Evolutionary conservation across 1,284 basidiomycete genomes (phyloP), one percentile per base, ranked within the genome.

Genomic region (Trametes pubescens): DNA sequence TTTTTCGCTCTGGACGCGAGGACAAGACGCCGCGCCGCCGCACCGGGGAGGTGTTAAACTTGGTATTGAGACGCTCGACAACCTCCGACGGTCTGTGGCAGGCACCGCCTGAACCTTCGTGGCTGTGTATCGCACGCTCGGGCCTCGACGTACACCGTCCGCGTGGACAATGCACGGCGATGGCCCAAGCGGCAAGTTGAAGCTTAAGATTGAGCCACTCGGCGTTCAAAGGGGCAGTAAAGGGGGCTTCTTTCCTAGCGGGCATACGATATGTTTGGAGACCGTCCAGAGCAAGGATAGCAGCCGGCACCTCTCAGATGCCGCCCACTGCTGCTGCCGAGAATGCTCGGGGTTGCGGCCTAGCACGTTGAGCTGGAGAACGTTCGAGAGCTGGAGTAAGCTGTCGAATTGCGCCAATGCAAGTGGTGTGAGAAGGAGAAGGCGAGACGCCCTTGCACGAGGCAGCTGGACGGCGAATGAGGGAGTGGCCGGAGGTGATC

Each of bases 401-500:
- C 16, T 43, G 40, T 7, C 18, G 40, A 43, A 43, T 43, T 54
- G 59, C 59, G 43, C 51, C 52, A 48, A 47, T 38, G 51, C 9
- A 51, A 60, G n/a, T 40, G 37, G 26, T 38, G 59, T 60, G 59
- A 34, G 59, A 60, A 60, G 11, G 11, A 53, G 51, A 54, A 60
- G 51, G 24, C 24, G 47, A 26, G 56, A 48, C n/a, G 14, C 34
- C 16, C 11, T 3, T 51, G 21, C 56, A 57, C 56, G 56, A 57
- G 56, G 56, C 56, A 51, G 53, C 21, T 21, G 11, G 26, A 32
- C 18, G 7, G 40, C 40, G 18, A 46, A 46, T 55, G 7, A 22
- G 40, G 53, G n/a, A 34, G 11, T 1, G 16, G 4, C 35, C 26
- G 2, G 21, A n/a, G 21, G n/a, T 24, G 35, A 22, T 47, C 32